Base-by-base conservation (phyloP, 1,284 basidiomycete species). In the Tilletiaria anomala region DNA sequence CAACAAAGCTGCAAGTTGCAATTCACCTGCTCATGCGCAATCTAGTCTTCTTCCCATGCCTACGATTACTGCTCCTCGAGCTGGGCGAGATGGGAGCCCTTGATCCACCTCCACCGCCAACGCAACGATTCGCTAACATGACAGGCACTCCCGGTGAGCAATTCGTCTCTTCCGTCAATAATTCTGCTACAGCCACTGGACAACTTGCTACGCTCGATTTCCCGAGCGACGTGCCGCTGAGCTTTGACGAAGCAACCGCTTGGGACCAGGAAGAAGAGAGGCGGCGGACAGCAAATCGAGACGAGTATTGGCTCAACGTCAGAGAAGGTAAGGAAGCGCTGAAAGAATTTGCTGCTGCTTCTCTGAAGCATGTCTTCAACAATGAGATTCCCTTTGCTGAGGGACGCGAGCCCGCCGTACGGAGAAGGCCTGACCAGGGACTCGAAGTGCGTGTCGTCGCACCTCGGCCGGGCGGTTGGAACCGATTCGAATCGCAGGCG, bases 381-480 rank as follows among this genome's bases (percentile, higher is more conserved):
- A 18, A 37, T n/a, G 36, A 22, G 12, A 3, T 12, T 6, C 15
- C 12, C 14, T 8, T 14, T 14, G n/a, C 24, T 6, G 24, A 14
- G 8, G 23, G 24, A 35, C 19, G 17, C 32, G 32, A 31, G 39
- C 17, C 11, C 5, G 16, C 21, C 18, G n/a, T n/a, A n/a, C n/a
- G n/a, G n/a, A n/a, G n/a, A n/a, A n/a, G n/a, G n/a, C n/a, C n/a
- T n/a, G 6, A 12, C 14, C 16, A 15, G 37, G 21, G 23, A 32
- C 21, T 40, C 10, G 43, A 44, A 19, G 32, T 44, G n/a, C 15
- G 37, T 6, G 15, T 44, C 17, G 37, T 39, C 16, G 32, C 38
- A 8, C 21, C 37, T 4, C 32, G 37, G 10, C 37, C 43, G 11
- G 37, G 37, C 3, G 37, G 43, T 10, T 44, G 43, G 43, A 22